These are phyloP conservation scores for Coemansia javaensis DNA, from an alignment of 192 early-diverging fungal species.

Conservation along the genomic window DNA sequence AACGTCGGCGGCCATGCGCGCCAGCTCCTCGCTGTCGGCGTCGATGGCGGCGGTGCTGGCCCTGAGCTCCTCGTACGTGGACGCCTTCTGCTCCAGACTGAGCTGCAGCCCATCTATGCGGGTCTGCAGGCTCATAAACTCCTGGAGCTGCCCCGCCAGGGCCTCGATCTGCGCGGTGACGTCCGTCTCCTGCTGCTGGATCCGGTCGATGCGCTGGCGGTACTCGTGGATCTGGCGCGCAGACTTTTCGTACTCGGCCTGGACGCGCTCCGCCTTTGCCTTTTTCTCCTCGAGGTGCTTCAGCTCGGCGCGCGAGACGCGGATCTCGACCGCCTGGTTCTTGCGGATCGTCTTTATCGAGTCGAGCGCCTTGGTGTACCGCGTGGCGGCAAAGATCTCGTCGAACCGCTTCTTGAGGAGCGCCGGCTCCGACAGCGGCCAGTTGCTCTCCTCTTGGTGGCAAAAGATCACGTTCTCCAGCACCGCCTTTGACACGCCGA, in stretches of 20 bases:
- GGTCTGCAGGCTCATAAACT: conserved; percentile 35
- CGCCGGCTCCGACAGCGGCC: conserved; percentile 88
- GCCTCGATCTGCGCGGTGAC: conserved; percentile 51
- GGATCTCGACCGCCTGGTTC: conserved; percentile 59
- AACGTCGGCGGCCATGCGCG: conserved; percentile 51
- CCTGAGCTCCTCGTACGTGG: conserved; percentile 49
- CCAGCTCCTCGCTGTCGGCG: conserved; percentile 58
- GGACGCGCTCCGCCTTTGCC: conserved; percentile 64
- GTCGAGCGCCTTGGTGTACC: conserved; percentile 88
- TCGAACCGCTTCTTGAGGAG: conserved; percentile 95
- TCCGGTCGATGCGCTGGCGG: conserved; percentile 34
- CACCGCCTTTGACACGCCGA: conserved; percentile 88
- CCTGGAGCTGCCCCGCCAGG: conserved; percentile 45
- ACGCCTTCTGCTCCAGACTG: conserved; percentile 28
- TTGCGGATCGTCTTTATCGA: conserved; percentile 75
- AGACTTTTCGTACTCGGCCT: conserved; percentile 27
- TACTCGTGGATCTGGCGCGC: conserved; percentile 48
- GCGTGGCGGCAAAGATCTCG: conserved; percentile 91
- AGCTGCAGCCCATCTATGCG: conserved; percentile 40
- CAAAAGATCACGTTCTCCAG: conserved; percentile 98
- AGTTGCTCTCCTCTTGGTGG: conserved; percentile 97
- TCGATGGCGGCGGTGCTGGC: conserved; percentile 35
- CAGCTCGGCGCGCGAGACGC: conserved; percentile 59
- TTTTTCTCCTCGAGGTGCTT: conserved; percentile 64
- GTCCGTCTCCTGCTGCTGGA: conserved; percentile 31